These are phyloP conservation scores for Pholiota microspora DNA, from an alignment of 768 basidiomycete species.

Conservation along the genomic window DNA sequence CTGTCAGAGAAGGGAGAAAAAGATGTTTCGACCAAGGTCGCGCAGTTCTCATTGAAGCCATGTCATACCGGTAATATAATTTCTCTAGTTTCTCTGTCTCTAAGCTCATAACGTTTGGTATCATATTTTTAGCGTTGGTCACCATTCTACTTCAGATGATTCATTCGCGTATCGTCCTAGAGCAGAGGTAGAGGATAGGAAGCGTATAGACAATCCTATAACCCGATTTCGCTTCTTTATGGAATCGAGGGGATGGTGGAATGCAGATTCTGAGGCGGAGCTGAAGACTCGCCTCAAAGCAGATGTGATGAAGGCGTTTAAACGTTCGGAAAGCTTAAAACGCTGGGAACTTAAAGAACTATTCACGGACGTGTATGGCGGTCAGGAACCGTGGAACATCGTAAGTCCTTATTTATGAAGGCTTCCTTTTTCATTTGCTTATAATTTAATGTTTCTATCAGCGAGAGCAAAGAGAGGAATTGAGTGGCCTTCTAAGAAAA, in stretches of 20 bases:
- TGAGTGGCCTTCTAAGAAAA: constrained; percentile 71
- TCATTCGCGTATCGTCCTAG: constrained; percentile 90
- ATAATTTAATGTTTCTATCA: constrained; percentile 27
- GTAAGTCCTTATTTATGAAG: constrained; percentile 42
- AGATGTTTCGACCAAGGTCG: constrained; percentile 76
- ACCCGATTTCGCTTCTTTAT: constrained; percentile 82
- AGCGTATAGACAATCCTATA: constrained; percentile 88
- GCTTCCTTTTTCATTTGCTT: not conserved
- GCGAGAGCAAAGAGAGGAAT: constrained; percentile 84
- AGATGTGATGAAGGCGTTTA: constrained; percentile 78
- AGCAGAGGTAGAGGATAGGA: constrained; percentile 89
- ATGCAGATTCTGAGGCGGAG: constrained; percentile 66
- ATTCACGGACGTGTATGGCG: constrained; percentile 87
- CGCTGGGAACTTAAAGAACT: constrained; percentile 73
- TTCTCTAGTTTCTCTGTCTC: not conserved
- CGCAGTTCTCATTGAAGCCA: constrained; percentile 84
- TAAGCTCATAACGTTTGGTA: constrained; percentile 2
- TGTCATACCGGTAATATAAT: constrained; percentile 74
- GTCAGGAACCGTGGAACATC: constrained; percentile 81
- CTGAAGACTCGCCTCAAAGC: constrained; percentile 66
- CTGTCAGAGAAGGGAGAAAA: constrained; percentile 67
- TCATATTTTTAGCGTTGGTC: constrained; percentile 65
- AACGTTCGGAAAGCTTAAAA: constrained; percentile 67
- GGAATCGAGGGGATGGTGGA: constrained; percentile 86
- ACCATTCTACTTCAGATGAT: constrained; percentile 94